phyloP scores from a whole-genome alignment of 2,329 filamentous ascomycete species.

The Sordariomycetes sp. region DNA sequence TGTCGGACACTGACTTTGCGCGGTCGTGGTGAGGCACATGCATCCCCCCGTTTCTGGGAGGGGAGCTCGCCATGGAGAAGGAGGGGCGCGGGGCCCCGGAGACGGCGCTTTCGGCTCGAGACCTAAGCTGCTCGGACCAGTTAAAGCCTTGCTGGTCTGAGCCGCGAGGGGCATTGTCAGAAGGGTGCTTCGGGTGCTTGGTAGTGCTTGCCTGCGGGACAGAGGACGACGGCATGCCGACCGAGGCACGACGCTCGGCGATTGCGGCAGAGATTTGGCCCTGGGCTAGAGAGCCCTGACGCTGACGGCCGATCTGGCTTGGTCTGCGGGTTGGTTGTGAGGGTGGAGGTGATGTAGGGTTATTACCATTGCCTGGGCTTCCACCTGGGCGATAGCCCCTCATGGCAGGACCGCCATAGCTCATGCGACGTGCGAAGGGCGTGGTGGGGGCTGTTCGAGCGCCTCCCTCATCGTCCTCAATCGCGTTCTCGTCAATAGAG shows the following conservation, averaged over 20 bases:
- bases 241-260: slow-evolving; percentile 26
- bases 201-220: slow-evolving; percentile 49
- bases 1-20: slow-evolving; percentile 60
- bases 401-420: slow-evolving; percentile 75
- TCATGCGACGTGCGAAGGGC: slow-evolving; percentile 77
- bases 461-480: slow-evolving; percentile 55
- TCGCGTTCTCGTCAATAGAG: slow-evolving; percentile 62
- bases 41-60: slow-evolving; percentile 22
- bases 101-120: slow-evolving; percentile 75
- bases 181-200: slow-evolving; percentile 47
- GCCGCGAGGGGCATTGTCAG: slow-evolving; percentile 56
- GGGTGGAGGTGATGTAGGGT: slow-evolving; percentile 26
- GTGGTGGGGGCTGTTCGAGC: slow-evolving; percentile 54
- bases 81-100: slow-evolving; percentile 42
- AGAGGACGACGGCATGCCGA: slow-evolving; percentile 18
- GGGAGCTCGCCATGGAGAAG: slow-evolving; percentile 47
- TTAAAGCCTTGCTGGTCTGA: slow-evolving; percentile 85
- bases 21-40: slow-evolving; percentile 49
- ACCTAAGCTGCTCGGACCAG: slow-evolving; percentile 92
- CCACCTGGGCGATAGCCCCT: slow-evolving; percentile 43
- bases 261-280: slow-evolving; percentile 21
- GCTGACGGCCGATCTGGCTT: too few relatives aligned
- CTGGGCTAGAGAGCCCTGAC: slow-evolving; percentile 16
- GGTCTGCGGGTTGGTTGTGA: slow-evolving; percentile 19
- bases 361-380: slow-evolving; percentile 59